Percentiles rank a stretch among this genome's conserved stretches.
Conservation (phyloP, 208 protist genomes). For the Acanthamoeba divionensis region DNA sequence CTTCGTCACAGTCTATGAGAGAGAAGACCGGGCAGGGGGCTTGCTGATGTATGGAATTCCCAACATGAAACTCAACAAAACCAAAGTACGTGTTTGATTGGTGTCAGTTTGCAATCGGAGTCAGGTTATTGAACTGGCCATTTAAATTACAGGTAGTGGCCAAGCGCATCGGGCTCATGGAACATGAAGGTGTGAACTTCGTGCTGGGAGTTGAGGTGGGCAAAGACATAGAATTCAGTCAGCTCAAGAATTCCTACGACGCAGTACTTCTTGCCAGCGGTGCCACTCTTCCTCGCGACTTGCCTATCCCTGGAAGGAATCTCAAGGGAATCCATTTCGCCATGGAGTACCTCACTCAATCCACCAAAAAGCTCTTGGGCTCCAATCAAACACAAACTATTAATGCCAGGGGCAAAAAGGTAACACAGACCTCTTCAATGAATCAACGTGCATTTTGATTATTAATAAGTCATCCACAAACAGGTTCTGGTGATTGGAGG, state of each 20-base stretch:
- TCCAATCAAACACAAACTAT: not conserved
- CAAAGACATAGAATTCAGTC: slow-evolving; percentile 21
- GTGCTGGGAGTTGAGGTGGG: slow-evolving; percentile 55
- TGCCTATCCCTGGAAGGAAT: slow-evolving; percentile 75
- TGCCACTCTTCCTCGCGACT: slow-evolving; percentile 76
- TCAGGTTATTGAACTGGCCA: not conserved
- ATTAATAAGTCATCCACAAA: slow-evolving; percentile 73
- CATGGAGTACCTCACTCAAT: slow-evolving; percentile 81
- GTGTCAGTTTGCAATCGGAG: not conserved
- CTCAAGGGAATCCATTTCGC: slow-evolving; percentile 81
- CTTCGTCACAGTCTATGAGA: slow-evolving; percentile 83
- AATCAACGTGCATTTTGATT: too few relatives aligned
- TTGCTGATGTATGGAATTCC: slow-evolving; percentile 86
- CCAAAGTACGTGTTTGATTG: not conserved
- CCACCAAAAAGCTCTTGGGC: slow-evolving; percentile 54
- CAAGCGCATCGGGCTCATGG: slow-evolving; percentile 76
- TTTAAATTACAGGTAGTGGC: slow-evolving; percentile 58
- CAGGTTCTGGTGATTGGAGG: slow-evolving; percentile 85
- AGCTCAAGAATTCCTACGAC: slow-evolving; percentile 67
- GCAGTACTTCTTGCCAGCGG: slow-evolving; percentile 77
- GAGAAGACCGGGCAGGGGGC: slow-evolving; percentile 78
- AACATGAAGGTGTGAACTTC: slow-evolving; percentile 74
- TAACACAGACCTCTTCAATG: too few relatives aligned
- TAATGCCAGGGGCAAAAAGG: not conserved
- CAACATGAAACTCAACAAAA: slow-evolving; percentile 84